Evolutionary conservation across 1,139 yeast species (phyloP), one percentile per base, ranked within the genome.

Genomic region (Kodamaea fungicola): DNA sequence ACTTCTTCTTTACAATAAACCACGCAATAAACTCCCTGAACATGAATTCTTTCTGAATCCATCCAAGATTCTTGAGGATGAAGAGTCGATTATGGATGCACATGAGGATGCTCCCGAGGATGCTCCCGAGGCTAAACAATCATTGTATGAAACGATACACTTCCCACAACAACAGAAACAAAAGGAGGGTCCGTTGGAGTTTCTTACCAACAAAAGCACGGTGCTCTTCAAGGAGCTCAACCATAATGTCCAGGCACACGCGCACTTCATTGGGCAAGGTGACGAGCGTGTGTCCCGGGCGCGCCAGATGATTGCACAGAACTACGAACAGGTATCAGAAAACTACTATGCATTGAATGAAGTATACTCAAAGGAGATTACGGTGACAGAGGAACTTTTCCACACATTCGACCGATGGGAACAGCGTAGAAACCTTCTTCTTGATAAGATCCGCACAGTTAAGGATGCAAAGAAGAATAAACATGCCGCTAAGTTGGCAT

Each of bases 321-420:
- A 56, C 34, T 61, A 71, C 28, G 55, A 52, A 22, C 67, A 67
- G 38, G 44, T 76, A 6, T 63, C 71, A 1, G 73, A 70, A 35
- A 62, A 66, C 30, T 66, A 70, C 43, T 68, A 67, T 38, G 68
- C 80, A 1, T 61, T 76, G 41, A 59, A 62, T 40, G 85, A 78
- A 48, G 54, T 78, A 1, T 78, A 78, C 47, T 48, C 57, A 1
- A 55, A 62, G 5, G 80, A 77, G 31, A 50, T 59, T 2, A 44
- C 50, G 1, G 55, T 56, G 12, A 64, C 67, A 24, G 43, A 50
- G 12, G 40, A 44, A 0, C 53, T 75, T n/a, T 48, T 62, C 12
- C 35, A 50, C 1, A 50, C 59, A n/a, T 71, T 79, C 42, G 54
- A 59, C 25, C 47, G 50, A 2, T 76, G 83, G 83, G 77, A 75